phyloP scores from a whole-genome alignment of 2,329 filamentous ascomycete species.

The Verticillium nonalfalfae region DNA sequence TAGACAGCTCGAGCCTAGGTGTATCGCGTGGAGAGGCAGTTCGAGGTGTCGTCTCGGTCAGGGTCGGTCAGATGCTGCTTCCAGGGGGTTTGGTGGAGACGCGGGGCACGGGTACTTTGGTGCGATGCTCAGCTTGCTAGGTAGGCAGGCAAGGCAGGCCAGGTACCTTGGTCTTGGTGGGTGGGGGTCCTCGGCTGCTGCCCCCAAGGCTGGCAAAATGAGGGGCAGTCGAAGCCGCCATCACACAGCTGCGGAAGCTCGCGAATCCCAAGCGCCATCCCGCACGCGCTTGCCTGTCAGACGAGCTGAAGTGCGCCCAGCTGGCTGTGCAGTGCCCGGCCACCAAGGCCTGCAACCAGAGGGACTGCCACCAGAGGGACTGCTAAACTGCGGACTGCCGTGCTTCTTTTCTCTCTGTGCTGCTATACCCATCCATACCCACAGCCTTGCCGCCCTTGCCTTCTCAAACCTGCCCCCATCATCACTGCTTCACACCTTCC shows the following conservation, averaged over 20 bases:
- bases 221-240: neutral
- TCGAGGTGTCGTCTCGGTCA: neutral
- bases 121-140: too few relatives aligned
- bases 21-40: neutral
- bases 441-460: neutral
- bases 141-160: too few relatives aligned
- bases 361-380: too few relatives aligned
- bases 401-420: too few relatives aligned
- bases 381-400: too few relatives aligned
- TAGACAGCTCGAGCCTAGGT: neutral
- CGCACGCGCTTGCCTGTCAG: neutral
- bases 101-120: neutral
- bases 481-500: neutral
- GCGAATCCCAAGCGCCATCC: neutral
- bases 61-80: neutral
- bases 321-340: neutral
- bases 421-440: neutral
- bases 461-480: neutral
- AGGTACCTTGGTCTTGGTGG: neutral
- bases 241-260: neutral
- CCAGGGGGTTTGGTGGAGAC: neutral
- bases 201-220: neutral
- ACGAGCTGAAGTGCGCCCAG: neutral
- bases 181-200: neutral
- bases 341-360: too few relatives aligned